Conservation (phyloP, 306 rosid genomes). For the Astragalus glycyphyllos region DNA sequence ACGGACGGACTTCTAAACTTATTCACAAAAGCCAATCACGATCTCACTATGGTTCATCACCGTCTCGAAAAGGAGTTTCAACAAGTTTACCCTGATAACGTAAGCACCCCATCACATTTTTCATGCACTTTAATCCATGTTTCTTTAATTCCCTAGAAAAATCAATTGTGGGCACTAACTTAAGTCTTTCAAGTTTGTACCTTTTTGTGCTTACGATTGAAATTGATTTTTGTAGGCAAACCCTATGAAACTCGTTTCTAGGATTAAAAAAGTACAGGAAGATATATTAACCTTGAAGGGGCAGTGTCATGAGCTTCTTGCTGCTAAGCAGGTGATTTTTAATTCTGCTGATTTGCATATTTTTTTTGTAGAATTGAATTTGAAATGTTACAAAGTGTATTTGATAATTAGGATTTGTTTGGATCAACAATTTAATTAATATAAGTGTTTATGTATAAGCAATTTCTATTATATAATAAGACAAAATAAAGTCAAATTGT, state of each 20-base stretch:
- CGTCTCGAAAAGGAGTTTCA: constrained; percentile 86
- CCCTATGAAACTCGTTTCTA: constrained; percentile 82
- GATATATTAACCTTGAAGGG: constrained; percentile 70
- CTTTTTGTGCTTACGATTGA: background rate
- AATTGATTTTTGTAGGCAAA: constrained; percentile 59
- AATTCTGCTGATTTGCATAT: background rate
- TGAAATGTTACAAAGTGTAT: background rate
- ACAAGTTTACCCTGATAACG: constrained; percentile 76
- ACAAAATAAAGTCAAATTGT: too few species aligned
- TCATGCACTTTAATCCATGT: background rate
- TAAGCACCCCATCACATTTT: constrained; percentile 36
- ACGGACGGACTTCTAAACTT: constrained; percentile 72
- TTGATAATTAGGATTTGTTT: too few species aligned
- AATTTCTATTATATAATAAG: too few species aligned
- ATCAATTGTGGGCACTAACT: background rate
- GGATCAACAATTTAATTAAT: too few species aligned
- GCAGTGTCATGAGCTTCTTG: constrained; percentile 79
- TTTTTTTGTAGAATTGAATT: constrained; percentile 22
- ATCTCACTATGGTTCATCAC: constrained; percentile 60
- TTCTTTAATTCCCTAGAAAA: background rate
- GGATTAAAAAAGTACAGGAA: constrained; percentile 78
- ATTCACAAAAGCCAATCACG: constrained; percentile 79
- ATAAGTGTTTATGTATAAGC: too few species aligned
- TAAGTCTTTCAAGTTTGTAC: constrained; percentile 2
- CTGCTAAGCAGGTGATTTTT: constrained; percentile 77